These are phyloP conservation scores for Ophiognomonia clavigignenti-juglandacearum DNA, from an alignment of 2,329 filamentous ascomycete genomes.

Conservation along the genomic window DNA sequence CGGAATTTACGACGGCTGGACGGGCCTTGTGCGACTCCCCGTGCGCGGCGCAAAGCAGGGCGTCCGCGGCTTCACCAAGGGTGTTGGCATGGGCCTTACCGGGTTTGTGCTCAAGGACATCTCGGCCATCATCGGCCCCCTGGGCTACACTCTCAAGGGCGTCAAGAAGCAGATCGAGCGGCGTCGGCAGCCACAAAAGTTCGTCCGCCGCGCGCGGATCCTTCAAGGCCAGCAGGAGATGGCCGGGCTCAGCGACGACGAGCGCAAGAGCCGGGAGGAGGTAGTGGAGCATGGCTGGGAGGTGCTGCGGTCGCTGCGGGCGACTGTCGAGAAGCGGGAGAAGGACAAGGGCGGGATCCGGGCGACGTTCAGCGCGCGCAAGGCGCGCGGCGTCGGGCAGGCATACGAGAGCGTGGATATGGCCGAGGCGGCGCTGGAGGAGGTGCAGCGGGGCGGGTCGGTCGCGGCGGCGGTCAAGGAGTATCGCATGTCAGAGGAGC, in stretches of 20 bases:
- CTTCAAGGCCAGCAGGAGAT: conserved; percentile 50
- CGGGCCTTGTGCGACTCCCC: conserved; percentile 57
- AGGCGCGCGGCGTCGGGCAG: conserved; percentile 34
- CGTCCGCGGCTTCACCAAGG: conserved; percentile 39
- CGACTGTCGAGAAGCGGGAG: conserved; percentile 31
- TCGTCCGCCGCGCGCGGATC: conserved; percentile 54
- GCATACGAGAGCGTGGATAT: conserved; percentile 46
- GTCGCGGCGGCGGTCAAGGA: conserved; percentile 29
- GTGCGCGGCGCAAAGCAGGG: conserved; percentile 50
- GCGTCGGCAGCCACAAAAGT: conserved; percentile 44
- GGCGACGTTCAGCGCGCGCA: conserved; percentile 27
- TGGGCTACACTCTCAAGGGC: conserved; percentile 61
- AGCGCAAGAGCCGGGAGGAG: conserved; percentile 25
- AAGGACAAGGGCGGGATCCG: conserved; percentile 30
- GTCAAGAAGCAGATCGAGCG: conserved; percentile 55
- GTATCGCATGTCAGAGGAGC: conserved; percentile 18
- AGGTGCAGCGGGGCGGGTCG: conserved; percentile 38
- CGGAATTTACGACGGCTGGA: conserved; percentile 61
- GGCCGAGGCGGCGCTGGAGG: conserved; percentile 40
- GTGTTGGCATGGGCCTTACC: conserved; percentile 58
- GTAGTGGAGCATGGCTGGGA: conserved; percentile 36
- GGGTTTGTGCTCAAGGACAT: conserved; percentile 63
- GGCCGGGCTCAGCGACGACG: conserved; percentile 25
- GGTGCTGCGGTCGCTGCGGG: conserved; percentile 35
- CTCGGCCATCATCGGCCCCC: conserved; percentile 53